These are phyloP conservation scores for Vaccinium macrocarpon DNA, from an alignment of 148 eudicot genomes.

Conservation along the genomic window DNA sequence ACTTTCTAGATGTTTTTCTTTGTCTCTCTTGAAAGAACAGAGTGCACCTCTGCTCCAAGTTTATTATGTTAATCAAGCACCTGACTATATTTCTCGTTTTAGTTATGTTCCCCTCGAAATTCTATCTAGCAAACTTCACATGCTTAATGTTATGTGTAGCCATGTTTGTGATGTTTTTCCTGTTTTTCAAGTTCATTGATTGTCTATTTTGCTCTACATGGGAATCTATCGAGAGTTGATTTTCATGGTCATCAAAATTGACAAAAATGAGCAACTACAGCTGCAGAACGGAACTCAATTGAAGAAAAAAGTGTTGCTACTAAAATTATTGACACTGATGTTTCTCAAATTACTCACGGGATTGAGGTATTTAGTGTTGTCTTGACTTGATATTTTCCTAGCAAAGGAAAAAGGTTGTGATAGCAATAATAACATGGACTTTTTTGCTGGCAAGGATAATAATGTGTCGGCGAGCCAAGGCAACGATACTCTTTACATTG, in stretches of 20 bases:
- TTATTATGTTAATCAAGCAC: neutral
- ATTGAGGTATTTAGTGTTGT: slow-evolving; percentile 3
- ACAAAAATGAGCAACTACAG: slow-evolving; percentile 3
- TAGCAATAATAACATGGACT: slow-evolving; percentile 17
- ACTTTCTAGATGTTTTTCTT: neutral
- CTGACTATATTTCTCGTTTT: neutral
- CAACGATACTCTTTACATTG: slow-evolving; percentile 33
- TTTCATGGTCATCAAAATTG: neutral
- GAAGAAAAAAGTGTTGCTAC: slow-evolving; percentile 20
- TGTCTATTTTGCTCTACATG: neutral
- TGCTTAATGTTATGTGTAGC: neutral
- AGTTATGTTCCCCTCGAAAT: neutral
- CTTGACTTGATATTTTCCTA: neutral
- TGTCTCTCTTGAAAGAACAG: neutral
- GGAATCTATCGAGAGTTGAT: neutral
- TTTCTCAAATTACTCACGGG: slow-evolving; percentile 9
- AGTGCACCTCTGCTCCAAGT: neutral
- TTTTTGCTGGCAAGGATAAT: slow-evolving; percentile 20
- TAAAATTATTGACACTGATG: neutral
- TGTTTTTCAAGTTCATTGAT: neutral
- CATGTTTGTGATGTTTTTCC: neutral
- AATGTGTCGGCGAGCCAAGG: slow-evolving; percentile 26
- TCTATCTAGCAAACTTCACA: neutral
- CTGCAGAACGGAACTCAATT: slow-evolving; percentile 17
- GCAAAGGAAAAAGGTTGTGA: slow-evolving; percentile 15